Percentiles rank a stretch among this genome's conserved stretches.
Evolutionary conservation across 164 flowering plant genomes (phyloP).

Genomic region (Nelumbo lutea): DNA sequence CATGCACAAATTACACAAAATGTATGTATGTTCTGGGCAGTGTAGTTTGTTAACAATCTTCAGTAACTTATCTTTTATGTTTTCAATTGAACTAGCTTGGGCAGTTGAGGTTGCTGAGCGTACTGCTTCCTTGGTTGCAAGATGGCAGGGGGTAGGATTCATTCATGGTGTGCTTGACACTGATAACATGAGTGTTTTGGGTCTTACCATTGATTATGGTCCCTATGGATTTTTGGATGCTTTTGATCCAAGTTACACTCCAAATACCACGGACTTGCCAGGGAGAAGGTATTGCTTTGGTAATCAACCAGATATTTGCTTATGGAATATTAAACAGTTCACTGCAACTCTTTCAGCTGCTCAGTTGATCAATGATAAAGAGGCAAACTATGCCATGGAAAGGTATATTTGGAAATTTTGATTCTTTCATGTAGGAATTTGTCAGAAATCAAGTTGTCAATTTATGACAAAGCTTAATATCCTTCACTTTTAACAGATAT

Average conservation of each 20-base stretch:
- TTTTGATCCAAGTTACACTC: conserved; percentile 96
- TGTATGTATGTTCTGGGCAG: neutral
- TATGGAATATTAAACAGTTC: conserved; percentile 96
- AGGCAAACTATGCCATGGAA: conserved; percentile 95
- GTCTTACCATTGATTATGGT: conserved; percentile 98
- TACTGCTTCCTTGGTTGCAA: conserved; percentile 87
- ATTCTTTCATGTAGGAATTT: neutral
- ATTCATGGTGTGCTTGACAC: conserved; percentile 98
- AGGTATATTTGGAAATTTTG: conserved; percentile 43
- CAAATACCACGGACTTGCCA: conserved; percentile 98
- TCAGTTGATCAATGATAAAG: conserved; percentile 66
- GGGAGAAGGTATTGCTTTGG: conserved; percentile 98
- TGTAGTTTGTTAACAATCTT: neutral
- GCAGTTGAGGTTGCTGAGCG: conserved; percentile 92
- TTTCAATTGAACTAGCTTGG: conserved; percentile 64
- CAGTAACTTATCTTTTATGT: neutral
- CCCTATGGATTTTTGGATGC: conserved; percentile 99
- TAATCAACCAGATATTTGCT: conserved; percentile 95
- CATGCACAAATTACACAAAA: neutral
- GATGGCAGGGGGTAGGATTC: conserved; percentile 99
- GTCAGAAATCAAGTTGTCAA: neutral
- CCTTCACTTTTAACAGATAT: conserved; percentile 51
- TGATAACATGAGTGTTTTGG: conserved; percentile 95
- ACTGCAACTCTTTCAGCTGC: conserved; percentile 70
- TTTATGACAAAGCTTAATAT: neutral